phyloP scores from a whole-genome alignment of 2,329 filamentous ascomycete species.

The Cladosporium sphaerospermum region DNA sequence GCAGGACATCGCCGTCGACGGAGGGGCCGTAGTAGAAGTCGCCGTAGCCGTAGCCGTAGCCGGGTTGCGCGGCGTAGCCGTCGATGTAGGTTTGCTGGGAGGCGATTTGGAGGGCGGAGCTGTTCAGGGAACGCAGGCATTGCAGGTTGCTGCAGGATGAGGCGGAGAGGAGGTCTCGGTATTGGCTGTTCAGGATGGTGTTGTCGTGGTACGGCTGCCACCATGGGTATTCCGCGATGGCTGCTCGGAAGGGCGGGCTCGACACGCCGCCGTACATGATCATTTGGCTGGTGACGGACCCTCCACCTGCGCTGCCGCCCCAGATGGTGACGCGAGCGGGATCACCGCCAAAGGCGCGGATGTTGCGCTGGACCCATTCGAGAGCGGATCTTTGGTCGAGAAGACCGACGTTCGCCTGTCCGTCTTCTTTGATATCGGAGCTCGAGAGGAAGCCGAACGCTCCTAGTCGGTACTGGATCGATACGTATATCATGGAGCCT shows the following conservation, averaged over 20 bases:
- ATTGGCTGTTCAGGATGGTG: conserved; percentile 13
- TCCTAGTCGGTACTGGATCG: conserved; percentile 29
- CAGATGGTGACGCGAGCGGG: conserved; percentile 20
- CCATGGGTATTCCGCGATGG: conserved; percentile 34
- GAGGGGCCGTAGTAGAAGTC: conserved; percentile 38
- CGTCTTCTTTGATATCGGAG: conserved; percentile 17
- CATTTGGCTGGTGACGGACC: conserved; percentile 27
- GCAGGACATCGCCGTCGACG: conserved; percentile 36
- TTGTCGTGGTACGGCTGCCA: conserved; percentile 27
- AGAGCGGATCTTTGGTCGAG: conserved; percentile 25
- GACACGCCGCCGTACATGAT: conserved; percentile 34
- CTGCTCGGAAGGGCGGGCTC: conserved; percentile 37
- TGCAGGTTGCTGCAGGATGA: conserved; percentile 27
- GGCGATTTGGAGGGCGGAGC: conserved; percentile 12
- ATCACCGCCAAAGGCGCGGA: conserved; percentile 28
- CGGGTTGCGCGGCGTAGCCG: conserved; percentile 3
- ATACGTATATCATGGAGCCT: conserved; percentile 30
- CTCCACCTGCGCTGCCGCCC: conserved; percentile 26
- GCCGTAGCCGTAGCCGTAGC: conserved; percentile 27
- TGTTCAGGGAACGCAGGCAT: conserved; percentile 21
- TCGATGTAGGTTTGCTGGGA: conserved; percentile 21
- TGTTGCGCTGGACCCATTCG: conserved; percentile 25
- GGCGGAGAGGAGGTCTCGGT: conserved; percentile 21
- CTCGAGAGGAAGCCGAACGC: conserved; percentile 24
- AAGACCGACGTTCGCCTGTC: conserved; percentile 22